Base-by-base conservation (phyloP, 768 basidiomycete species). In the Rhizopogon roseolus region DNA sequence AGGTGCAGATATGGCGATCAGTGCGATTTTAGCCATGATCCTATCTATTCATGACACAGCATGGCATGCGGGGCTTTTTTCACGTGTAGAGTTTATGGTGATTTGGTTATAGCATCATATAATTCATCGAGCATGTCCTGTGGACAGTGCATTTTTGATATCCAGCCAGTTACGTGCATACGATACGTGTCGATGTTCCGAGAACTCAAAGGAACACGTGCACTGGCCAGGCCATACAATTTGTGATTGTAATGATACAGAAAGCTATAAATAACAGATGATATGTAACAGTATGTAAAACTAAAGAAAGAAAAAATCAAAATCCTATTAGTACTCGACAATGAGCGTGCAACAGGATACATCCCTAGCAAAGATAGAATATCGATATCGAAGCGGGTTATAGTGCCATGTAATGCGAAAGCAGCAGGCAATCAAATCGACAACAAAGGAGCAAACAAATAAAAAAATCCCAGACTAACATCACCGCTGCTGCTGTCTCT, bases 1-100 rank as follows among this genome's bases (percentile, higher is more conserved):
- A 92, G 90, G 82, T 92, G 90, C 81, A 84, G 81, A 79, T 91
- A 84, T 65, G 90, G 90, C 55, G 90, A 93, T 75, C 85, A 85
- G 70, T 93, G 90, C 76, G 88, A 90, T 72, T 92, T 86, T 71
- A 78, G 82, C 62, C 90, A 93, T 66, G 90, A 81, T 63, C 69
- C 71, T 16, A 64, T 71, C 48, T 72, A 68, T 51, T 70, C 69
- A 58, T 46, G 27, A n/a, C 16, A 32, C 43, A 29, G 28, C 34
- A 44, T 44, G 43, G 28, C 27, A 14, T 29, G 29, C 34, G 5
- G 34, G 34, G 13, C 4, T 36, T 11, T 36, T 36, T 36, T 36
- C 34, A 36, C 34, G 34, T 36, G 34, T 36, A 36, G 46, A 16
- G 46, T 34, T 36, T 10, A 36, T 32, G 34, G 17, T 14, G 45